Evolutionary conservation across 805 yeast species (phyloP).

Genomic region (Ogataea glucozyma): DNA sequence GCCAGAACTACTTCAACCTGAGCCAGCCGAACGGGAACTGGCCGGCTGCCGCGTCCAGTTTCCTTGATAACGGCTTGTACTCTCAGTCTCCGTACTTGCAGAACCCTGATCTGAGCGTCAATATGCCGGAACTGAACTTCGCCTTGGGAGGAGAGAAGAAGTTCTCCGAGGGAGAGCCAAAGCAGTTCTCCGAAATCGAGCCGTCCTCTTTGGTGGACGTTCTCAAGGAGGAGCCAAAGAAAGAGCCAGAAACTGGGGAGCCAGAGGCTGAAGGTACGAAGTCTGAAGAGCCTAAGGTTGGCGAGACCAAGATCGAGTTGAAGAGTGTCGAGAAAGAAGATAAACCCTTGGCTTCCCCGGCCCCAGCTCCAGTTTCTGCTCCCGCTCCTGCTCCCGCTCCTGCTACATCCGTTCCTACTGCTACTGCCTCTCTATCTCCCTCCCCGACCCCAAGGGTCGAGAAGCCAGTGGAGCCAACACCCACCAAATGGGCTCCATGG

Average conservation of each 20-base stretch:
- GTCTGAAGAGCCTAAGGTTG: background rate
- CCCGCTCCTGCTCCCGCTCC: slow-evolving; percentile 6
- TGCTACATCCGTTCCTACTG: background rate
- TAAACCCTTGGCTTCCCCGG: no score
- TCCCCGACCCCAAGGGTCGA: no score
- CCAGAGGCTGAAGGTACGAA: no score
- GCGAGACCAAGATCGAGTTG: background rate
- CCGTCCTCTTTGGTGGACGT: slow-evolving; percentile 6
- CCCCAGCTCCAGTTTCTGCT: background rate
- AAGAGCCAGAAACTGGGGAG: no score
- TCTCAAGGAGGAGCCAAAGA: background rate
- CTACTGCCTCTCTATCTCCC: no score
- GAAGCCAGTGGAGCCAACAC: slow-evolving; percentile 34
- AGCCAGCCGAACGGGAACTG: slow-evolving; percentile 9
- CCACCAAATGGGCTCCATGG: slow-evolving; percentile 43
- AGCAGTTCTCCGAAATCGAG: slow-evolving; percentile 1
- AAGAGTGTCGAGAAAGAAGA: no score
- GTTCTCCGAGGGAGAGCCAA: background rate
- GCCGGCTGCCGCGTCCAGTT: slow-evolving; percentile 11
- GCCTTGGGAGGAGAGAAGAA: slow-evolving; percentile 2
- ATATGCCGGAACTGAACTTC: slow-evolving; percentile 12
- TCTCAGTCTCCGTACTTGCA: slow-evolving; percentile 34
- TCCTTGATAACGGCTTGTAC: slow-evolving; percentile 14
- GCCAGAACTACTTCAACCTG: no score
- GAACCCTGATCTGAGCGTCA: slow-evolving; percentile 7